Base-by-base conservation (phyloP, 2,329 filamentous ascomycete species). In the Clarireedia hainanense region DNA sequence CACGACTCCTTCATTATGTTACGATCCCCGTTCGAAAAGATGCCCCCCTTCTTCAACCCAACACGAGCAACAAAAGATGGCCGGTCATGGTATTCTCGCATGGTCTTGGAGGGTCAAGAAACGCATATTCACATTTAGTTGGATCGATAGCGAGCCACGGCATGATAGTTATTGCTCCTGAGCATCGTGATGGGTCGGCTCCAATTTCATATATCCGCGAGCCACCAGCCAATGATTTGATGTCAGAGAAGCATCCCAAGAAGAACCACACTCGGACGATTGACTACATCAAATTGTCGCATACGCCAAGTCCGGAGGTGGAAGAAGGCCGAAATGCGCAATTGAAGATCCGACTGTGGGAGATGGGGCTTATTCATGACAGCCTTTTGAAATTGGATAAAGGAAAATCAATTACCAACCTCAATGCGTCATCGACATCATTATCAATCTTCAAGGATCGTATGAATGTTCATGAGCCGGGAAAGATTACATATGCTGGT, bases 21-120 rank as follows among this genome's bases (percentile, higher is more conserved):
- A 79, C 83, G 1, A 85, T 92, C 26, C 88, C 88, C 5, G 86
- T 82, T 26, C 76, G 83, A 61, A 84, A 88, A 63, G 88, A 91
- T 67, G 88, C 88, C 10, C 75, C 78, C 5, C 70, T 91, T 6
- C 77, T 84, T 67, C 58, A 74, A 57, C 66, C 81, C 57, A 55
- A 20, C 2, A 50, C 53, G 20, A 51, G 30, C 4, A 71, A 74
- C 57, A 73, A 76, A 55, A 75, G 82, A 73, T 94, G 88, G 86
- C 89, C 90, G 0, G 86, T 89, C 0, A 84, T 90, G 74, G 76
- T 95, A 60, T 95, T 95, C 71, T 94, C 89, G 1, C 90, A 95
- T 67, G 90, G 90, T 0, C 76, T 95, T 1, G 90, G 88, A 39
- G 90, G 90, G 39, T 85, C 82, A 58, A 80, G 88, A 61, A 94